Conservation (phyloP, 2,329 filamentous ascomycete genomes). For the Knufia petricola region DNA sequence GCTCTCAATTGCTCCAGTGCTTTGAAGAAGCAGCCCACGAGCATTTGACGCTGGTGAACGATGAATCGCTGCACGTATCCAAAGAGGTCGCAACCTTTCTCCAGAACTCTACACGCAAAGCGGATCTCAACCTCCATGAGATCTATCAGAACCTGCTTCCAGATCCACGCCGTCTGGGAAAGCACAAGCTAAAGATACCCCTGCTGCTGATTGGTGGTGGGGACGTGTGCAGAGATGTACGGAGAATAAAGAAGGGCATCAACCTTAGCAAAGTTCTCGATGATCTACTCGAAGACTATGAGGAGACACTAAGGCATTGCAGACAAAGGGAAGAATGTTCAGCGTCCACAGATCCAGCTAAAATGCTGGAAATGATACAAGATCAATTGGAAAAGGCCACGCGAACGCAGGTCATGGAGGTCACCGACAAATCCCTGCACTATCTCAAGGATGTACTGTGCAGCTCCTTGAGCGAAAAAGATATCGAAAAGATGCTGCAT, state of each 20-base stretch:
- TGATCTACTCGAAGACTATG: not conserved
- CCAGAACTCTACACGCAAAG: not conserved
- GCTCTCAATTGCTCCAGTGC: not conserved
- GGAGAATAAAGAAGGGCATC: slow-evolving; percentile 27
- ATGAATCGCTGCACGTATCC: not conserved
- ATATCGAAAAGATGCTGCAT: not conserved
- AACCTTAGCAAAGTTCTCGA: slow-evolving; percentile 13
- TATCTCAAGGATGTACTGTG: not conserved
- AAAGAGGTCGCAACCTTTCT: slow-evolving; percentile 6
- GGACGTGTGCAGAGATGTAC: slow-evolving; percentile 38
- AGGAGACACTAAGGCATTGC: not conserved
- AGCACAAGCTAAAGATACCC: slow-evolving; percentile 38
- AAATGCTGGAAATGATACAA: not conserved
- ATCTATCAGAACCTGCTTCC: slow-evolving; percentile 21
- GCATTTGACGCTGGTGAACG: not conserved
- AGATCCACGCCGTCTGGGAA: slow-evolving; percentile 18
- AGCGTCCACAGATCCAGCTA: not conserved
- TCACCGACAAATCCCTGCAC: not conserved
- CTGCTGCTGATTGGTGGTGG: slow-evolving; percentile 24
- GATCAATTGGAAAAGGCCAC: not conserved
- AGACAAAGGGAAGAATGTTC: not conserved
- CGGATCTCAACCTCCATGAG: not conserved
- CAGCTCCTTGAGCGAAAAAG: not conserved
- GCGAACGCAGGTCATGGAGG: not conserved
- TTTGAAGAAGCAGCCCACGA: not conserved